Evolutionary conservation across 2,329 filamentous ascomycete genomes (phyloP).

Genomic region (Phialophora verrucosa): DNA sequence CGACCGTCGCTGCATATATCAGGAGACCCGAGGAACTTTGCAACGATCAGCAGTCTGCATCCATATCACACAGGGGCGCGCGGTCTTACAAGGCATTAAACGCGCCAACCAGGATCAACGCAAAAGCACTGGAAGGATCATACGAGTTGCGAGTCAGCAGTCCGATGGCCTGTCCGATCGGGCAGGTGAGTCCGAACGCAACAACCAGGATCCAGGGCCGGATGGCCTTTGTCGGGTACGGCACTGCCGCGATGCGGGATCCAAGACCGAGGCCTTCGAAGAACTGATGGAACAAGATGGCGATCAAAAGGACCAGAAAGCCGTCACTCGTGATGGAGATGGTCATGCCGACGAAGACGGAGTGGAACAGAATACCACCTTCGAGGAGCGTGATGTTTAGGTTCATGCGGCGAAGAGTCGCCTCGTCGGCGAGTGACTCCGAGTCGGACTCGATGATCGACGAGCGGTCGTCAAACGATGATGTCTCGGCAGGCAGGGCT

Average conservation of each 20-base stretch:
- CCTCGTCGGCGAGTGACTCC: constrained; percentile 1
- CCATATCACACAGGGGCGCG: too few species aligned
- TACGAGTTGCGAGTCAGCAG: constrained; percentile 63
- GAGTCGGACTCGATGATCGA: neutral
- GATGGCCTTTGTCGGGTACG: constrained; percentile 58
- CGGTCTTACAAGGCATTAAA: too few species aligned
- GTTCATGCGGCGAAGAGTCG: constrained; percentile 28
- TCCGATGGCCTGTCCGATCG: constrained; percentile 69
- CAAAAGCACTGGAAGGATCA: too few species aligned
- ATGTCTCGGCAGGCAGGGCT: neutral
- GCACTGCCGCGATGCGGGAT: constrained; percentile 76
- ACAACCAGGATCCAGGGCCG: constrained; percentile 67
- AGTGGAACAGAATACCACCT: constrained; percentile 82
- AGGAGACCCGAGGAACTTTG: too few species aligned
- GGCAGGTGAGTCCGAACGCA: constrained; percentile 68
- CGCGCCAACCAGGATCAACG: too few species aligned
- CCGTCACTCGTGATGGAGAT: constrained; percentile 74
- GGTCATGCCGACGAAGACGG: constrained; percentile 84
- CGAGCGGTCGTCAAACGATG: neutral
- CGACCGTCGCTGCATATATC: too few species aligned
- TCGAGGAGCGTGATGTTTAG: constrained; percentile 71
- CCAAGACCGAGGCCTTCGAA: constrained; percentile 88
- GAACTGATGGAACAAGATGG: constrained; percentile 82
- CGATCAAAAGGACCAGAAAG: constrained; percentile 77
- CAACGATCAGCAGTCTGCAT: too few species aligned